Evolutionary conservation across 257 asterid species (phyloP).

Genomic region (Solanum etuberosum): DNA sequence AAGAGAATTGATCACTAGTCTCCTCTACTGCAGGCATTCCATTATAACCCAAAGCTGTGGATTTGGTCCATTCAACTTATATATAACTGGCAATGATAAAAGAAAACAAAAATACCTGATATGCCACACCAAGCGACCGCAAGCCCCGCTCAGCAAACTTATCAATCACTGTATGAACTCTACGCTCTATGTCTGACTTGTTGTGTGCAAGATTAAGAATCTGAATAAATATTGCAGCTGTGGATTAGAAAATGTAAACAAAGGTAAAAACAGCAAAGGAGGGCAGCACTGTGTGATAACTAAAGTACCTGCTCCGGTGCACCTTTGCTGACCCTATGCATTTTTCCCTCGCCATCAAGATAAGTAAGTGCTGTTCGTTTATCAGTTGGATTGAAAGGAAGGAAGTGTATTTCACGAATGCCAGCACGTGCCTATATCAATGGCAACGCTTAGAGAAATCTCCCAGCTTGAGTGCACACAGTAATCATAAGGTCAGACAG

Average conservation of each 20-base stretch:
- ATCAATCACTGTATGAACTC: conserved; percentile 75
- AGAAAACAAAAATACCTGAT: conserved; percentile 46
- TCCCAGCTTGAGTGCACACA: neutral
- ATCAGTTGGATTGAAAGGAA: conserved; percentile 86
- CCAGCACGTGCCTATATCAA: conserved; percentile 81
- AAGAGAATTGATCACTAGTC: neutral
- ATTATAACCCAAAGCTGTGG: neutral
- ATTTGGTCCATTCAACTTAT: neutral
- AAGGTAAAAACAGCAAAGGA: neutral
- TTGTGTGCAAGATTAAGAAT: conserved; percentile 75
- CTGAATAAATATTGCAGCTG: conserved; percentile 20
- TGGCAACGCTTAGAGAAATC: neutral
- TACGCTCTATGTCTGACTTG: conserved; percentile 65
- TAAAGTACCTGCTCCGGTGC: conserved; percentile 53
- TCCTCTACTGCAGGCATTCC: neutral
- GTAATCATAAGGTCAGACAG: neutral
- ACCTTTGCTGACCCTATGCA: conserved; percentile 59
- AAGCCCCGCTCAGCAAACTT: conserved; percentile 90
- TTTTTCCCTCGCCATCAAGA: conserved; percentile 30
- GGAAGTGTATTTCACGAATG: conserved; percentile 84
- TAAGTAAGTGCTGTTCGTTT: conserved; percentile 57
- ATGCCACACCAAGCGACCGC: conserved; percentile 85
- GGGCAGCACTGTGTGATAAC: neutral
- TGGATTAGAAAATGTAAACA: conserved; percentile 4
- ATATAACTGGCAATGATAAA: neutral